Evolutionary conservation across 1,284 basidiomycete genomes (phyloP).

Genomic region (Ceratobasidium sp.): DNA sequence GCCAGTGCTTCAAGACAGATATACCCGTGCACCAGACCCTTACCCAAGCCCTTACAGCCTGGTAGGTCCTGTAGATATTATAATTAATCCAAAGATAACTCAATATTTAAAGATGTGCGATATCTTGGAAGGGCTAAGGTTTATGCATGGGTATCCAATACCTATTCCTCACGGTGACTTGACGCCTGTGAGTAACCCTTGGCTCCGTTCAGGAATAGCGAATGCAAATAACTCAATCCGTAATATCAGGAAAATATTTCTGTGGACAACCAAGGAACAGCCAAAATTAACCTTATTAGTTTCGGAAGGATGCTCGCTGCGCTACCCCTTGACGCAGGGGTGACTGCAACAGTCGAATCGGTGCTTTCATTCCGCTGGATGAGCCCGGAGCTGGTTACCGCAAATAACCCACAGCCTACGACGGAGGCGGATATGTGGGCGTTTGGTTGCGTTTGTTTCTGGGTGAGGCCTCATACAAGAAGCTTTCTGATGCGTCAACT

Average conservation of each 20-base stretch:
- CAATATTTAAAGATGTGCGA: slow-evolving; percentile 14
- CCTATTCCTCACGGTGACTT: slow-evolving; percentile 36
- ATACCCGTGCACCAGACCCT: neutral
- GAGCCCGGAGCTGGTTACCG: slow-evolving; percentile 22
- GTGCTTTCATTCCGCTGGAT: slow-evolving; percentile 36
- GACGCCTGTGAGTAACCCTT: slow-evolving; percentile 7
- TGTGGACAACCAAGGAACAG: neutral
- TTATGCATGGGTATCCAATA: slow-evolving; percentile 23
- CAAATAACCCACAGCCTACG: slow-evolving; percentile 4
- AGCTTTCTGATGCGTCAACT: neutral
- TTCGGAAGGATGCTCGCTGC: slow-evolving; percentile 29
- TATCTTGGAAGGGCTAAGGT: slow-evolving; percentile 21
- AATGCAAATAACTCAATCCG: neutral
- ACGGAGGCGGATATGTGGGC: slow-evolving; percentile 36
- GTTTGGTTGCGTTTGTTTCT: slow-evolving; percentile 22
- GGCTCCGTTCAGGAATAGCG: neutral
- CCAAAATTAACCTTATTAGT: slow-evolving; percentile 29
- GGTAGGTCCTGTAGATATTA: neutral
- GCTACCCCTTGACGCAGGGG: neutral
- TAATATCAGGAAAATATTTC: slow-evolving; percentile 20
- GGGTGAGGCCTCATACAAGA: neutral
- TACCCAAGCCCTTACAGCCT: slow-evolving; percentile 12
- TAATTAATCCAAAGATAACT: too few relatives aligned
- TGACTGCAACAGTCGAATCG: slow-evolving; percentile 5
- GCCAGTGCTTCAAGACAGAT: neutral